These are phyloP conservation scores for Cladosporium sp. DNA, from an alignment of 2,329 filamentous ascomycete genomes.

Conservation along the genomic window DNA sequence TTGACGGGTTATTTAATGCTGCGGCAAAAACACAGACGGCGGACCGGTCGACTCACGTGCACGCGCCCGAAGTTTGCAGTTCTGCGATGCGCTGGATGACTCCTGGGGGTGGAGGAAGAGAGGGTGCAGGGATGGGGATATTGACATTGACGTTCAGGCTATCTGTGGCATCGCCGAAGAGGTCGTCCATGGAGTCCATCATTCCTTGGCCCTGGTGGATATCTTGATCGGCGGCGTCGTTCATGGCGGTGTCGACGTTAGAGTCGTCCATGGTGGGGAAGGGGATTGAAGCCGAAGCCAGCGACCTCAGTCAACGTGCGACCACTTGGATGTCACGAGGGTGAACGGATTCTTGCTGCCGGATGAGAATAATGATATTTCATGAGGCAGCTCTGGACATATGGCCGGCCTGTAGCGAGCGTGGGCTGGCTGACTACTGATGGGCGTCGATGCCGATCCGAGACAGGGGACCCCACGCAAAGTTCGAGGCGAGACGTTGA, in stretches of 20 bases:
- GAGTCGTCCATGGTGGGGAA: constrained; percentile 8
- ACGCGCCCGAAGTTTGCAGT: constrained; percentile 69
- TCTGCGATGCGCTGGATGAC: constrained; percentile 73
- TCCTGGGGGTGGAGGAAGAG: constrained; percentile 49
- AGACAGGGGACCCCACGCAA: constrained; percentile 8
- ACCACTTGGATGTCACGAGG: too few relatives aligned
- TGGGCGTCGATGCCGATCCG: background rate
- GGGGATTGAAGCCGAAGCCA: background rate
- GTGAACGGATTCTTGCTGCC: too few relatives aligned
- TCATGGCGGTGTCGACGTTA: constrained; percentile 15
- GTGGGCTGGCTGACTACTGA: too few relatives aligned
- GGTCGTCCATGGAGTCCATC: constrained; percentile 63
- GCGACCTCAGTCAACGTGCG: background rate
- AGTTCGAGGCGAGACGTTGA: constrained; percentile 9
- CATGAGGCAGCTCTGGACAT: too few relatives aligned
- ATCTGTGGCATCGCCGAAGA: constrained; percentile 65
- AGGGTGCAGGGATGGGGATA: constrained; percentile 45
- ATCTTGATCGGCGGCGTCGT: constrained; percentile 18
- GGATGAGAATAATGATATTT: too few relatives aligned
- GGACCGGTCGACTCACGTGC: constrained; percentile 60
- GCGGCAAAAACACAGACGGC: constrained; percentile 4
- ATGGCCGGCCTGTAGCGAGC: background rate
- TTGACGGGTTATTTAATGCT: constrained; percentile 8
- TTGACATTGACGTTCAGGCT: constrained; percentile 54
- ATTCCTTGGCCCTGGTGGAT: constrained; percentile 37